phyloP scores from a whole-genome alignment of 2,329 filamentous ascomycete species.

The Leptographium lundbergii region DNA sequence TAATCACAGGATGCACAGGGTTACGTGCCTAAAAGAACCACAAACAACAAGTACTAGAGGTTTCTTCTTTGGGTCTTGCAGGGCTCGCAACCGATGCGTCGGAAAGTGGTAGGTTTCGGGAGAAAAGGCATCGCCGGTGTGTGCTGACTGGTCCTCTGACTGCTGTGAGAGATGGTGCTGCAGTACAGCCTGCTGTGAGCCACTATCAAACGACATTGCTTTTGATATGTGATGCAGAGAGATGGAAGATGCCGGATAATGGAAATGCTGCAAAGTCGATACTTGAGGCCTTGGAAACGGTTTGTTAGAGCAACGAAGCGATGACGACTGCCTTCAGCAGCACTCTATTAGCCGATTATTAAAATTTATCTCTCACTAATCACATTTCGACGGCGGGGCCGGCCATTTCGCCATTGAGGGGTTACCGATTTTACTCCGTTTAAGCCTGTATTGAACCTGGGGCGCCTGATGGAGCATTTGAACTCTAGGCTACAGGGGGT shows the following conservation, averaged over 20 bases:
- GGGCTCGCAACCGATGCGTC: conserved; percentile 8
- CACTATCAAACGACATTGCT: neutral
- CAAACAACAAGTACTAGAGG: conserved; percentile 24
- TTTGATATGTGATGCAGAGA: neutral
- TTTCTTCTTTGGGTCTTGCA: conserved; percentile 13
- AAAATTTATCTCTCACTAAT: neutral
- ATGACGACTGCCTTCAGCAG: neutral
- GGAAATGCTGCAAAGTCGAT: neutral
- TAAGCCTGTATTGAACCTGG: neutral
- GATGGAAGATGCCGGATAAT: neutral
- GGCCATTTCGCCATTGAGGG: neutral
- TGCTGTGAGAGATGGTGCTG: neutral
- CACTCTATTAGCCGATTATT: neutral
- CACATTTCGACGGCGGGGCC: neutral
- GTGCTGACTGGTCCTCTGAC: neutral
- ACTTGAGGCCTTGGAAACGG: neutral
- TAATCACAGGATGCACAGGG: neutral
- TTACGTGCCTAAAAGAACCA: conserved; percentile 21
- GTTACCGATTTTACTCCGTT: neutral
- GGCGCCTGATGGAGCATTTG: neutral
- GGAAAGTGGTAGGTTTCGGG: conserved; percentile 9
- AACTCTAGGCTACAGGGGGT: too few species aligned
- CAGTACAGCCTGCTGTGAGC: neutral
- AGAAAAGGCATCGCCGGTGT: neutral
- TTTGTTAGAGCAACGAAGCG: neutral